Evolutionary conservation across 2,329 filamentous ascomycete genomes (phyloP).

Genomic region (Cladosporium sp.): DNA sequence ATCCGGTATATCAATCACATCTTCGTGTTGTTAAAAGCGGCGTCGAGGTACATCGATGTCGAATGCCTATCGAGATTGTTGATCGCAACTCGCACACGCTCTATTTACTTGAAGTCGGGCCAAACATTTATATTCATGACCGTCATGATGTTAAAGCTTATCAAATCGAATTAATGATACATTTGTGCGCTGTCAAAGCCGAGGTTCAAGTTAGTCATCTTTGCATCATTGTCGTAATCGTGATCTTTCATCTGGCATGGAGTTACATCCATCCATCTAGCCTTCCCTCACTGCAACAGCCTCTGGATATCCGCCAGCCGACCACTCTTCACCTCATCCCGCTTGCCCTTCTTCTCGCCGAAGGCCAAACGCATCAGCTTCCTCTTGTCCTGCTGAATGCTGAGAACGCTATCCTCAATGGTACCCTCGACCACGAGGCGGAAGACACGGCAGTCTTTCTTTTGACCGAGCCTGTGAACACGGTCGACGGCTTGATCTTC

Average conservation of each 20-base stretch:
- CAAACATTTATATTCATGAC: too few species aligned
- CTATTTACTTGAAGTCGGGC: too few species aligned
- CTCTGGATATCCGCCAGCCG: slow-evolving; percentile 47
- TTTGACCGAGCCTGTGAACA: slow-evolving; percentile 84
- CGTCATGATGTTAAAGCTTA: too few species aligned
- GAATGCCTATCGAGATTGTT: neutral
- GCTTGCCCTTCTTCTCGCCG: slow-evolving; percentile 64
- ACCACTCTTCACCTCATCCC: slow-evolving; percentile 55
- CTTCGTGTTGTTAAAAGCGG: neutral
- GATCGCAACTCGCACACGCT: neutral
- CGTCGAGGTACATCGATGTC: neutral
- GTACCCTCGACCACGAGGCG: slow-evolving; percentile 77
- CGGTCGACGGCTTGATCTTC: slow-evolving; percentile 90
- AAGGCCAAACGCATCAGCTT: slow-evolving; percentile 77
- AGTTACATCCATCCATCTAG: neutral
- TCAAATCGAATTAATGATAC: neutral
- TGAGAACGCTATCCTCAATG: slow-evolving; percentile 78
- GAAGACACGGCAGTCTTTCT: slow-evolving; percentile 75
- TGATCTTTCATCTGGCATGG: neutral
- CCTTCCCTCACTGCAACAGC: slow-evolving; percentile 34
- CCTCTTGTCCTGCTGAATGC: slow-evolving; percentile 77
- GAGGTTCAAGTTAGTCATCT: neutral
- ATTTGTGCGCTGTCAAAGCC: neutral
- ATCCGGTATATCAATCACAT: too few species aligned
- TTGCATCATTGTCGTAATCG: neutral